phyloP scores from a whole-genome alignment of 305 asterid genomes.

The Solanum aculeatissimum region DNA sequence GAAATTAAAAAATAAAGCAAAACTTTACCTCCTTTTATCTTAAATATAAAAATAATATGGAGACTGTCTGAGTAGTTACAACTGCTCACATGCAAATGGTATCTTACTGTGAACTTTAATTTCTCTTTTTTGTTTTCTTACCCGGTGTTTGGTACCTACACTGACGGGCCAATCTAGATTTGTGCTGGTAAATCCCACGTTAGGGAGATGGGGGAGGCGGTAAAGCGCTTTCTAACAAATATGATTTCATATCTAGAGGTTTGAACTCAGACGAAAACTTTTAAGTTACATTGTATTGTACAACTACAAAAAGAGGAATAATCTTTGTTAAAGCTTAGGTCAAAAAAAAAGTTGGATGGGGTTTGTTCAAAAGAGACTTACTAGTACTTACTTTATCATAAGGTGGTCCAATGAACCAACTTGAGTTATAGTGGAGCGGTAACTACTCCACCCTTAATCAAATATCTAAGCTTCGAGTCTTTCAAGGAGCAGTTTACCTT shows the following conservation, averaged over 20 bases:
- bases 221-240: neutral
- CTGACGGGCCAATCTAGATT: neutral
- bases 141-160: neutral
- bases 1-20: constrained; percentile 8
- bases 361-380: constrained; percentile 18
- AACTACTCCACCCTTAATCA: neutral
- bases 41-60: neutral
- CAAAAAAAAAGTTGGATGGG: constrained; percentile 17
- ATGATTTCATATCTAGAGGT: neutral
- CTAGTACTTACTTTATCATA: constrained; percentile 13
- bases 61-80: constrained; percentile 9
- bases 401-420: constrained; percentile 4
- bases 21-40: neutral
- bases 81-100: constrained; percentile 38
- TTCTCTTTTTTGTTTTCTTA: neutral
- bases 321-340: constrained; percentile 32
- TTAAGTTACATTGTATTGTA: constrained; percentile 5
- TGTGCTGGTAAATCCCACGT: neutral
- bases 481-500: neutral
- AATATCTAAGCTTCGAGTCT: neutral
- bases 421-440: neutral
- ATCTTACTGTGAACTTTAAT: neutral
- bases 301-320: constrained; percentile 23
- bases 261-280: neutral
- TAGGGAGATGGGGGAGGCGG: too few relatives aligned